Evolutionary conservation across 495 filamentous ascomycete genomes (phyloP).

Genomic region (Aspergillus wentii): DNA sequence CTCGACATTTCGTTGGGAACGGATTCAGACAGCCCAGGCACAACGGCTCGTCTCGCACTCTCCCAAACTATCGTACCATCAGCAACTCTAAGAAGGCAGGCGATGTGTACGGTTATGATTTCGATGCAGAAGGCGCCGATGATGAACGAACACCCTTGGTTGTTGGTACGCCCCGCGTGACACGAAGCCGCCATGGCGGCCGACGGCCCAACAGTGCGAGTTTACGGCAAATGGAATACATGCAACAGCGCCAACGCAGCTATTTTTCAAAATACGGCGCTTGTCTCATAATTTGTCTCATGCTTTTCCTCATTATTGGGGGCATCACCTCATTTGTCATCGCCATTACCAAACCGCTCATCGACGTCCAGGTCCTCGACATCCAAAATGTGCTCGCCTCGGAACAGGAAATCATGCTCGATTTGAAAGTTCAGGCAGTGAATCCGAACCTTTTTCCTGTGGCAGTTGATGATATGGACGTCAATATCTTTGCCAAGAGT

Average conservation of each 20-base stretch:
- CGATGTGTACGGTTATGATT: conserved; percentile 58
- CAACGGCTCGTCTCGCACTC: conserved; percentile 24
- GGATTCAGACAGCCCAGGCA: conserved; percentile 32
- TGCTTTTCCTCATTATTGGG: conserved; percentile 71
- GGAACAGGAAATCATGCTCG: conserved; percentile 93
- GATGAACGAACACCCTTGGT: conserved; percentile 89
- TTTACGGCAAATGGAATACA: conserved; percentile 70
- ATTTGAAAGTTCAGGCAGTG: conserved; percentile 78
- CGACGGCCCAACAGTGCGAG: conserved; percentile 53
- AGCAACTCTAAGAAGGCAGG: conserved; percentile 47
- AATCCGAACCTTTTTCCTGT: conserved; percentile 91
- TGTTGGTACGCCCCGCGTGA: conserved; percentile 58
- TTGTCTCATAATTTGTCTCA: conserved; percentile 67
- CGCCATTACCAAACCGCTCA: conserved; percentile 82
- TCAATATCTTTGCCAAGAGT: conserved; percentile 92
- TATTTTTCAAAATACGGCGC: conserved; percentile 71
- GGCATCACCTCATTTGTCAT: conserved; percentile 83
- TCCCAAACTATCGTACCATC: conserved; percentile 35
- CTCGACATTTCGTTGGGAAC: conserved; percentile 48
- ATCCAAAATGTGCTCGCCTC: conserved; percentile 89
- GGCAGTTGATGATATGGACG: conserved; percentile 74
- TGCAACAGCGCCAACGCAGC: conserved; percentile 60
- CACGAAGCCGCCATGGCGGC: conserved; percentile 55
- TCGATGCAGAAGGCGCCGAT: conserved; percentile 74
- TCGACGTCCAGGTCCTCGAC: conserved; percentile 66